phyloP scores from a whole-genome alignment of 2,329 filamentous ascomycete species.

The Stromatinia cepivora region DNA sequence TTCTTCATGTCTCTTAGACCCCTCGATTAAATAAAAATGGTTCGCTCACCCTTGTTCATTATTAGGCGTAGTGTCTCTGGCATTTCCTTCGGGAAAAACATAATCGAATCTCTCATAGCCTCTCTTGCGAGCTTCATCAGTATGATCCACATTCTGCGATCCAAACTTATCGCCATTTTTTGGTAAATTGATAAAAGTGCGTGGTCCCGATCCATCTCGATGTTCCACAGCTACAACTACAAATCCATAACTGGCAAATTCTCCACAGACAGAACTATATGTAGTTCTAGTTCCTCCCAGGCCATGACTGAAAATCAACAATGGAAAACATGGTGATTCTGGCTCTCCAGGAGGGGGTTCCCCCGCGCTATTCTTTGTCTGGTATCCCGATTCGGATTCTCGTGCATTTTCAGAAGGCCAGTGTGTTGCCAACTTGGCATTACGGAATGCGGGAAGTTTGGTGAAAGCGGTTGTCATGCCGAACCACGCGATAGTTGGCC shows the following conservation, averaged over 20 bases:
- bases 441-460: conserved; percentile 63
- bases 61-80: conserved; percentile 51
- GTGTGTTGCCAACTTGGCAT: conserved; percentile 56
- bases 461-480: conserved; percentile 59
- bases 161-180: conserved; percentile 44
- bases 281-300: conserved; percentile 63
- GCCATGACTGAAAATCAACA: conserved; percentile 67
- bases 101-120: conserved; percentile 58
- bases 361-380: conserved; percentile 46
- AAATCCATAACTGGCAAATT: conserved; percentile 66
- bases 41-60: conserved; percentile 51
- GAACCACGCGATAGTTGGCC: conserved; percentile 48
- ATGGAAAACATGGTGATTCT: conserved; percentile 54
- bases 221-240: conserved; percentile 66
- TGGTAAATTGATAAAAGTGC: conserved; percentile 60
- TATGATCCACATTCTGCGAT: conserved; percentile 37
- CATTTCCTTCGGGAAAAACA: conserved; percentile 60
- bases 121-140: conserved; percentile 42
- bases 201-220: conserved; percentile 62
- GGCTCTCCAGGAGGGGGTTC: conserved; percentile 43
- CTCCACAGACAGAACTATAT: conserved; percentile 63
- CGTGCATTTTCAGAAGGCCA: conserved; percentile 50
- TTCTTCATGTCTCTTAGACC: no score
- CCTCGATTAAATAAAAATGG: background rate
- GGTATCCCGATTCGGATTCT: conserved; percentile 41